These are phyloP conservation scores for Helminthosporium solani DNA, from an alignment of 2,329 filamentous ascomycete species.

Conservation along the genomic window DNA sequence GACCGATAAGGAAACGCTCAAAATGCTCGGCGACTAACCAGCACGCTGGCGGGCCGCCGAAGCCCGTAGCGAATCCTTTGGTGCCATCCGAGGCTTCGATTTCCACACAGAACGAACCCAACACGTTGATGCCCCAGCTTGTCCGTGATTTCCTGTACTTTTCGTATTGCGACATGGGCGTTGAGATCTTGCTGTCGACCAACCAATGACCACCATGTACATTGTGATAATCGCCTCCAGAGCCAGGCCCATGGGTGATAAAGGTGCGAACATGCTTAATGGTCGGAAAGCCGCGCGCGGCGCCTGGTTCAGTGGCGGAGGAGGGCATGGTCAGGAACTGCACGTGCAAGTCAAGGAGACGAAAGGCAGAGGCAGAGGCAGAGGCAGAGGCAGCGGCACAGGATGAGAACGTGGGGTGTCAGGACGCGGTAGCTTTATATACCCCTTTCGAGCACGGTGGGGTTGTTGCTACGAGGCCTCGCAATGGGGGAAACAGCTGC, in stretches of 20 bases:
- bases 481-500: constrained; percentile 2
- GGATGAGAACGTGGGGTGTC: constrained; percentile 16
- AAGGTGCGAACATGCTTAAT: constrained; percentile 76
- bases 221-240: constrained; percentile 88
- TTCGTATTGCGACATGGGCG: constrained; percentile 87
- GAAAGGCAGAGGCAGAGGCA: constrained; percentile 7
- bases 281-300: constrained; percentile 63
- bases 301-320: constrained; percentile 13
- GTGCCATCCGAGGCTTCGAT: constrained; percentile 86
- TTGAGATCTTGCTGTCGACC: constrained; percentile 88
- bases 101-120: constrained; percentile 89
- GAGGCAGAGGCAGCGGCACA: too few species aligned
- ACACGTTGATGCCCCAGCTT: constrained; percentile 92
- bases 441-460: not conserved
- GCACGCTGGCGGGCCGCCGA: constrained; percentile 88
- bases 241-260: constrained; percentile 64
- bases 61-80: constrained; percentile 91
- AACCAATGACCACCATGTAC: constrained; percentile 75
- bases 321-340: constrained; percentile 31
- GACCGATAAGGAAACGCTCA: constrained; percentile 83
- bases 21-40: constrained; percentile 95
- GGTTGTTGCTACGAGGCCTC: not conserved
- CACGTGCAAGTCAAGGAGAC: too few species aligned
- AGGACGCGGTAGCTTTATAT: constrained; percentile 7
- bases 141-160: constrained; percentile 84